Evolutionary conservation across 202 grass and related monocot species (phyloP), one percentile per base, ranked within the genome.

Genomic region (Panicum virgatum): DNA sequence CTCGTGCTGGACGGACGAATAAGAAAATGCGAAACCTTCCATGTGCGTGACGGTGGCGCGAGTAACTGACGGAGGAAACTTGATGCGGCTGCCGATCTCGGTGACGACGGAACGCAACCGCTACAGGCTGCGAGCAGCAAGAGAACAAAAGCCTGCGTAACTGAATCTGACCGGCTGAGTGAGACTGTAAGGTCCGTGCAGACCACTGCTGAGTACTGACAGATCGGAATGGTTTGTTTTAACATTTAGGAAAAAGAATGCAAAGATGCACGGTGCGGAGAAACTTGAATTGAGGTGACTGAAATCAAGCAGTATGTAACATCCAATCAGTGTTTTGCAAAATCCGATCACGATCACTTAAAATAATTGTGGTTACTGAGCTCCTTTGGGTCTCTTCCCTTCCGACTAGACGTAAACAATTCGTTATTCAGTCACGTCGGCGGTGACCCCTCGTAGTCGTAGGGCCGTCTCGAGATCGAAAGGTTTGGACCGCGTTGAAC

Each of bases 1-100:
- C 44, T 71, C 67, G 67, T 70, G 67, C 43, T 70, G 43, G 15
- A 27, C 66, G 66, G 66, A 27, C 40, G 66, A 25, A n/a, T 44
- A 66, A 66, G 19, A 66, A 42, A 42, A 22, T 13, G 63, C 20
- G 5, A 22, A 42, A 66, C 1, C 9, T 42, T 42, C 23, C 27
- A 20, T 30, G 27, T 15, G 15, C 3, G 29, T 9, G 11, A 42
- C 63, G 20, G 9, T 39, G 22, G 39, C 12, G 20, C 36, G 56
- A 69, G 5, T 9, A 45, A 16, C 40, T 25, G 39, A 22, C 65
- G 8, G n/a, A 12, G 12, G 39, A 68, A 68, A 40, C 40, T 45
- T 42, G 40, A 5, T 45, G 40, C 23, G 12, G 40, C 9, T 45
- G 22, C 22, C 0, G 12, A 69, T 69, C 66, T 50, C n/a, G 20